A percentile compares a stretch with the other conserved stretches of the same genome.
Conservation (phyloP, 352 stramenopile species). For the Globisporangium ultimum region DNA sequence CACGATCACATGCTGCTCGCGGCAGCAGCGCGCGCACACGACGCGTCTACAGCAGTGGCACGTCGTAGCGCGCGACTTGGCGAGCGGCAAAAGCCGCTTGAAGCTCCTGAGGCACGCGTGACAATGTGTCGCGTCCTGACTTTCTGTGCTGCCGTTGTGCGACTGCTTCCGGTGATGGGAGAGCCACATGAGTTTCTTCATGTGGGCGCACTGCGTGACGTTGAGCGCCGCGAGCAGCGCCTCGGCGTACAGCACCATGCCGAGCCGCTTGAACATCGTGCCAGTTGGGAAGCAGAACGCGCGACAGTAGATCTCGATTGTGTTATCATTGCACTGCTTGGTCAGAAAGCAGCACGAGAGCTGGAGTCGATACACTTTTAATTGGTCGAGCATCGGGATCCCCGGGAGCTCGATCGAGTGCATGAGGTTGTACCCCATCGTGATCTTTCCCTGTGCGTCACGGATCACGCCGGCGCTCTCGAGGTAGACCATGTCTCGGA, state of each 20-base stretch:
- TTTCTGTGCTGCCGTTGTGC: not conserved
- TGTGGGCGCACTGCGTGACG: slow-evolving; percentile 49
- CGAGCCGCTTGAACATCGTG: slow-evolving; percentile 33
- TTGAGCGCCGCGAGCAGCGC: slow-evolving; percentile 32
- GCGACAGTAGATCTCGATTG: slow-evolving; percentile 44
- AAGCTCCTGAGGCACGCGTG: slow-evolving; percentile 19
- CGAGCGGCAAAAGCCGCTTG: slow-evolving; percentile 5
- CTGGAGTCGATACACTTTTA: slow-evolving; percentile 30
- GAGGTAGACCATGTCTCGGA: slow-evolving; percentile 35
- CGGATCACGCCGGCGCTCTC: slow-evolving; percentile 13
- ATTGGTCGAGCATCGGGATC: slow-evolving; percentile 28
- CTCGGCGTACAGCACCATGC: slow-evolving; percentile 30
- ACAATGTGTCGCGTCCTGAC: slow-evolving; percentile 8
- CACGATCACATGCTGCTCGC: slow-evolving; percentile 18
- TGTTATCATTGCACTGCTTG: slow-evolving; percentile 12
- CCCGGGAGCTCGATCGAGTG: slow-evolving; percentile 36
- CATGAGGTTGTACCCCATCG: slow-evolving; percentile 23
- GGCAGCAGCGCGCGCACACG: slow-evolving; percentile 18
- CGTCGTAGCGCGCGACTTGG: not conserved
- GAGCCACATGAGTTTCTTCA: slow-evolving; percentile 70
- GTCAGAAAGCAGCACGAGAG: slow-evolving; percentile 43
- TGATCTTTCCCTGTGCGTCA: not conserved
- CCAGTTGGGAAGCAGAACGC: slow-evolving; percentile 41
- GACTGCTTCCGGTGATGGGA: slow-evolving; percentile 17
- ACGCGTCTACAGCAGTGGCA: slow-evolving; percentile 13